These are phyloP conservation scores for Penicillium psychrofluorescens DNA, from an alignment of 495 filamentous ascomycete genomes.

Conservation along the genomic window DNA sequence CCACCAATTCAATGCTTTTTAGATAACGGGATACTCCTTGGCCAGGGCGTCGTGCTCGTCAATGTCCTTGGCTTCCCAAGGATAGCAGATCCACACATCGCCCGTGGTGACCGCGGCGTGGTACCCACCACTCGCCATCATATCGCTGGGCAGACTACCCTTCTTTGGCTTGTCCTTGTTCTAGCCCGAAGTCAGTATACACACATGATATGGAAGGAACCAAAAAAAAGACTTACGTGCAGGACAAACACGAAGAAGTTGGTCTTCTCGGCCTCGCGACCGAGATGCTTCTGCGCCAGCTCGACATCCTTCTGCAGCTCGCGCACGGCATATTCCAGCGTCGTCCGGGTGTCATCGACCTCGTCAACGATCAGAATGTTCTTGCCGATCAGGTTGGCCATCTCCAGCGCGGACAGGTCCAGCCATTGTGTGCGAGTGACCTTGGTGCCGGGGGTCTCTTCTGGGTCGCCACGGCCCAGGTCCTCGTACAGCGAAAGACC, in stretches of 20 bases:
- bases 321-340: constrained; percentile 90
- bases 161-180: constrained; percentile 98
- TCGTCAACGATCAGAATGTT: constrained; percentile 97
- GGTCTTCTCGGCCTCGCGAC: constrained; percentile 63
- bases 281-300: constrained; percentile 63
- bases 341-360: constrained; percentile 96
- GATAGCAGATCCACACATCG: constrained; percentile 98
- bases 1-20: constrained; percentile 9
- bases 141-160: constrained; percentile 71
- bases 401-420: constrained; percentile 80
- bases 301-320: constrained; percentile 97
- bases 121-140: constrained; percentile 71
- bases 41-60: constrained; percentile 83
- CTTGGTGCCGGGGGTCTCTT: constrained; percentile 79
- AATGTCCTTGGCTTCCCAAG: constrained; percentile 97
- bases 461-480: constrained; percentile 52
- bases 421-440: constrained; percentile 98
- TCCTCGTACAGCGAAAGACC: constrained; percentile 94
- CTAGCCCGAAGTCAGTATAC: constrained; percentile 31
- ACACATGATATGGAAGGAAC: background rate
- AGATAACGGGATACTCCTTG: constrained; percentile 37
- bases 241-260: constrained; percentile 91
- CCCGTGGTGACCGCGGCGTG: constrained; percentile 77
- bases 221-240: constrained; percentile 56
- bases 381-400: constrained; percentile 91